Evolutionary conservation across 2,329 filamentous ascomycete genomes (phyloP), one percentile per base, ranked within the genome.

Genomic region (Fusarium redolens): DNA sequence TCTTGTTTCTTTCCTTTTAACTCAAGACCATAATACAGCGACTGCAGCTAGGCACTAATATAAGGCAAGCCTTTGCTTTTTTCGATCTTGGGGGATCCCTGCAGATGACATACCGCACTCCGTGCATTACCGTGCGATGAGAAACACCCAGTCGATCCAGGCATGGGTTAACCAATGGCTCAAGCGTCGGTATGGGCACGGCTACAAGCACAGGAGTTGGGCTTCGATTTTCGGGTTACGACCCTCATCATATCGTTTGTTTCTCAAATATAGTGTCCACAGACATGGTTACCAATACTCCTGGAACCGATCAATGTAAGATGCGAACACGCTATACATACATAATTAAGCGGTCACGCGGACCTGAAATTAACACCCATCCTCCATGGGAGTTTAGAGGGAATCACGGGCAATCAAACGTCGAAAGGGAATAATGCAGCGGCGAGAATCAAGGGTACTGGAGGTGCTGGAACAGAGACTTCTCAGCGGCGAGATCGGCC

Each of bases 1-100:
- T 45, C 52, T 55, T 56, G 38, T 18, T 40, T 41, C 47, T 56
- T 15, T 45, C 25, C 41, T 20, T 30, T 47, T 12, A 28, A 48
- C 30, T 28, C 25, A 68, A 40, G 37, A n/a, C 48, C 15, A 51
- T 33, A 22, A 37, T 25, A n/a, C 30, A 41, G 38, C 28, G 30
- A 64, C 31, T 47, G 30, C 47, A 44, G 45, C 60, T 40, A 28
- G 33, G 14, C 48, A 51, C 15, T 25, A n/a, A 22, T 25, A 51
- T 28, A 51, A 62, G 22, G 68, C 35, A 59, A 45, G 45, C 25
- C 47, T 40, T 65, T 63, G 54, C 52, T 50, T 66, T 54, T 58
- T 59, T 56, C 59, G 57, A 73, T 65, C 54, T 51, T 59, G 57
- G 48, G 61, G 63, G 41, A 70, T 47, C 70, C 70, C 65, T 65